Conservation (phyloP, 176 grass and related monocot genomes). For the Alopecurus myosuroides region DNA sequence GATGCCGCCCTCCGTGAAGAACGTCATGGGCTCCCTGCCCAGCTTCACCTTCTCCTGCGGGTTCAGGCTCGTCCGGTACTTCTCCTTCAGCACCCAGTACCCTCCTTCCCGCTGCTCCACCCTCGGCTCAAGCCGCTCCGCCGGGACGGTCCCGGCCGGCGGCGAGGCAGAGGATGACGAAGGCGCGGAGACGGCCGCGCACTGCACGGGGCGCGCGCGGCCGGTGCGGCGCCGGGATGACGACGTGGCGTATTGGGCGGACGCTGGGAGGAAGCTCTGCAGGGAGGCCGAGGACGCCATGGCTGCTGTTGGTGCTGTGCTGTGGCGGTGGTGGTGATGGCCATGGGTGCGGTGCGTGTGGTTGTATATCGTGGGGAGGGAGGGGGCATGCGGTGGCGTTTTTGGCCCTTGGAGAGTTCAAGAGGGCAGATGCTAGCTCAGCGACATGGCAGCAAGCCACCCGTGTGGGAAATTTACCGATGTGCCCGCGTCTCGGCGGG, state of each 20-base stretch:
- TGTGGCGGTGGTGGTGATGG: neutral
- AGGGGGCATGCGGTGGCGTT: slow-evolving; percentile 18
- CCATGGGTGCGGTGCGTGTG: slow-evolving; percentile 45
- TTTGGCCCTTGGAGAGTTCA: slow-evolving; percentile 43
- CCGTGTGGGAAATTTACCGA: neutral
- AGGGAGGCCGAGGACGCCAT: slow-evolving; percentile 79
- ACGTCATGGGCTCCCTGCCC: slow-evolving; percentile 75
- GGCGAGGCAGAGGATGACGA: neutral
- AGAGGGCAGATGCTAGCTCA: slow-evolving; percentile 28
- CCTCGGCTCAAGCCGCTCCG: slow-evolving; percentile 56
- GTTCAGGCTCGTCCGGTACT: slow-evolving; percentile 69
- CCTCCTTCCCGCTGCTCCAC: slow-evolving; percentile 58
- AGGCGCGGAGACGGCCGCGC: slow-evolving; percentile 7
- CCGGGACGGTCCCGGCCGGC: neutral
- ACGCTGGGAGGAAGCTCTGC: slow-evolving; percentile 48
- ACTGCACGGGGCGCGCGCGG: neutral
- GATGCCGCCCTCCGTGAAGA: slow-evolving; percentile 76
- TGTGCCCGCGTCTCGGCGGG: neutral
- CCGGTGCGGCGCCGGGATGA: neutral
- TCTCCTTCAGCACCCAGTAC: slow-evolving; percentile 90
- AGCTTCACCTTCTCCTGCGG: slow-evolving; percentile 97
- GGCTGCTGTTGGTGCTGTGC: neutral
- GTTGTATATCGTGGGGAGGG: slow-evolving; percentile 40
- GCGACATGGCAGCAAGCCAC: slow-evolving; percentile 3
- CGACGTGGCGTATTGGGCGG: neutral